These are phyloP conservation scores for Cordyceps tenuipes DNA, from an alignment of 2,329 filamentous ascomycete species.

Conservation along the genomic window DNA sequence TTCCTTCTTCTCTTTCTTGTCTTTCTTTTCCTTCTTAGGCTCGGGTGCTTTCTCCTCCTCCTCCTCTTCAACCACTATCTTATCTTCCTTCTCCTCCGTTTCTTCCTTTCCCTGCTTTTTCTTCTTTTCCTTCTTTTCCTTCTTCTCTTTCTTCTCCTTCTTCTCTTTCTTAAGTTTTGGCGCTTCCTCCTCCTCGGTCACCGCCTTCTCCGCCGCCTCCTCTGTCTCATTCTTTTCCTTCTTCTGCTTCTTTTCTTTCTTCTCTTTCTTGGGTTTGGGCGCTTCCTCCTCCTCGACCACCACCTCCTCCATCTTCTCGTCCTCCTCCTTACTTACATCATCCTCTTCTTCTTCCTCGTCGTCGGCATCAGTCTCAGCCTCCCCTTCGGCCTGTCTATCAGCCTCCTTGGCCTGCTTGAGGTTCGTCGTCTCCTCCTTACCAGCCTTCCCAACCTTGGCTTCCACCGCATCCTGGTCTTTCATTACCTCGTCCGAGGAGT, in stretches of 20 bases:
- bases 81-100: no score
- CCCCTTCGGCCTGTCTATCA: slow-evolving; percentile 21
- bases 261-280: slow-evolving; percentile 23
- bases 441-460: slow-evolving; percentile 25
- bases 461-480: slow-evolving; percentile 22
- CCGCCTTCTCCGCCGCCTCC: no score
- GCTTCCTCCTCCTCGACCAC: slow-evolving; percentile 14
- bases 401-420: slow-evolving; percentile 26
- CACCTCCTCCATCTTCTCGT: slow-evolving; percentile 22
- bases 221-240: slow-evolving; percentile 18
- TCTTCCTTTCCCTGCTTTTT: background rate
- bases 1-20: slow-evolving; percentile 23
- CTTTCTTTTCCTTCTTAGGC: slow-evolving; percentile 20
- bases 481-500: slow-evolving; percentile 18
- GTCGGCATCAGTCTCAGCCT: background rate
- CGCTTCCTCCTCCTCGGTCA: no score
- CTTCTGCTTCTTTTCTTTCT: slow-evolving; percentile 22
- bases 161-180: no score
- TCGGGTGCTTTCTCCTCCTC: slow-evolving; percentile 16
- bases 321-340: slow-evolving; percentile 16
- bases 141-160: no score
- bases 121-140: no score
- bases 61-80: slow-evolving; percentile 6
- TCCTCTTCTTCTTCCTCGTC: slow-evolving; percentile 1
- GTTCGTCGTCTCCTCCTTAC: slow-evolving; percentile 10